Evolutionary conservation across 2,329 filamentous ascomycete species (phyloP).

Genomic region (Nigrospora oryzae): DNA sequence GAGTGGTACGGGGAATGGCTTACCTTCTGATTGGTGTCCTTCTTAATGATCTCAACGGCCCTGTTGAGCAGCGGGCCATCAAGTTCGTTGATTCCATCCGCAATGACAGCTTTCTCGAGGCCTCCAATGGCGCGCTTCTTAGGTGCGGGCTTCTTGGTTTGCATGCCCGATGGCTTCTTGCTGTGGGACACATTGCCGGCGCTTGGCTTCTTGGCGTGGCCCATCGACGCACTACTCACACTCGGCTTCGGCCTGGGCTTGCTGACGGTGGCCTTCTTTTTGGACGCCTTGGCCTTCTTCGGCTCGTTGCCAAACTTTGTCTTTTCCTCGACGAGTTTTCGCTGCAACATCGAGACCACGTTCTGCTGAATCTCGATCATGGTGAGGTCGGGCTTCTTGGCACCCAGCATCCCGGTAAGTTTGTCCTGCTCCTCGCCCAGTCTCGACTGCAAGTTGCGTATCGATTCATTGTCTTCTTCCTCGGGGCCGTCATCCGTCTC

Average conservation of each 20-base stretch:
- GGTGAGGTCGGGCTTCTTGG: conserved; percentile 40
- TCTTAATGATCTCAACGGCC: conserved; percentile 84
- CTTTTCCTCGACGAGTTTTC: conserved; percentile 67
- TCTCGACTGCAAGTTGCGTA: conserved; percentile 44
- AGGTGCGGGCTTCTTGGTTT: conserved; percentile 32
- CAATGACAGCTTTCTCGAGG: conserved; percentile 86
- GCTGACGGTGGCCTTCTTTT: conserved; percentile 23
- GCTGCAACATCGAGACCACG: conserved; percentile 57
- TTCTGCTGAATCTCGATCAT: conserved; percentile 49
- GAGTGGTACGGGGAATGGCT: conserved; percentile 30
- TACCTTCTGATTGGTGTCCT: conserved; percentile 70
- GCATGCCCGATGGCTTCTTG: conserved; percentile 18
- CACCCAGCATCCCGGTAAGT: conserved; percentile 42
- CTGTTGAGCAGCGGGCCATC: conserved; percentile 69
- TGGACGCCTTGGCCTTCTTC: conserved; percentile 41
- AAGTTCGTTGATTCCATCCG: conserved; percentile 73
- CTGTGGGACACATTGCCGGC: conserved; percentile 19
- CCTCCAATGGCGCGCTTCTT: conserved; percentile 59
- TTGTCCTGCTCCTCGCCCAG: conserved; percentile 49
- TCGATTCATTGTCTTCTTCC: conserved; percentile 33
- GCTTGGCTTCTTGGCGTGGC: conserved; percentile 31
- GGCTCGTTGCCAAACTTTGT: conserved; percentile 51
- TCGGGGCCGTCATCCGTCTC: conserved; percentile 57
- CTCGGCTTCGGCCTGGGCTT: conserved; percentile 28
- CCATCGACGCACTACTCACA: conserved; percentile 17